These are phyloP conservation scores for Agrocybe pediades DNA, from an alignment of 768 basidiomycete species.

Conservation along the genomic window DNA sequence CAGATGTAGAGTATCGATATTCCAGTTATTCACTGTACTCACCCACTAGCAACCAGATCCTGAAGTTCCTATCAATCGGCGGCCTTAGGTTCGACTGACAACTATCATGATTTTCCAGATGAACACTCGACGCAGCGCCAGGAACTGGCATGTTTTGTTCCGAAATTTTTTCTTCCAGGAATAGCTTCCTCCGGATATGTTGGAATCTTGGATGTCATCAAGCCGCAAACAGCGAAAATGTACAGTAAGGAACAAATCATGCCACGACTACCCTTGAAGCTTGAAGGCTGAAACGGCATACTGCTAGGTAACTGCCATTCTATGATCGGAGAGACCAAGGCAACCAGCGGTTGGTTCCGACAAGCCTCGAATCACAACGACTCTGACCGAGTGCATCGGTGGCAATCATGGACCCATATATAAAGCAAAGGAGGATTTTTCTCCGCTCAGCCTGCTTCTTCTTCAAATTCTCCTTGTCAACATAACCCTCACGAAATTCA, in stretches of 20 bases:
- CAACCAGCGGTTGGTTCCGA: constrained; percentile 27
- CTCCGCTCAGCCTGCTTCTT: not conserved
- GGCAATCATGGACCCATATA: constrained; percentile 3
- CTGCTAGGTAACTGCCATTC: constrained; percentile 10
- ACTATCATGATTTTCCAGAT: no score
- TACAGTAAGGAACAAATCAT: constrained; percentile 7
- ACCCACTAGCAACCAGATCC: no score
- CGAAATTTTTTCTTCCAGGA: no score
- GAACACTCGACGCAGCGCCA: no score
- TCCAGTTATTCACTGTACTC: no score
- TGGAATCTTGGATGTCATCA: no score
- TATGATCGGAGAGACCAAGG: constrained; percentile 23
- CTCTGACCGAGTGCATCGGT: constrained; percentile 9
- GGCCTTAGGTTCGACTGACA: no score
- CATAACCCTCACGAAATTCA: not conserved
- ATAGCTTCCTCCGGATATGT: no score
- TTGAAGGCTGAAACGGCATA: constrained; percentile 5
- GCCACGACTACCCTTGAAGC: constrained; percentile 16
- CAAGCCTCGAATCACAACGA: constrained; percentile 11
- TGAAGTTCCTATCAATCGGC: no score
- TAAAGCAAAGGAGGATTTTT: not conserved
- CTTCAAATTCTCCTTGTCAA: constrained; percentile 1
- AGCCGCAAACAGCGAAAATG: no score
- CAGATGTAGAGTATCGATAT: no score
- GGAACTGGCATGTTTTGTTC: no score